Base-by-base conservation (phyloP, 768 basidiomycete species). In the Artomyces pyxidatus region DNA sequence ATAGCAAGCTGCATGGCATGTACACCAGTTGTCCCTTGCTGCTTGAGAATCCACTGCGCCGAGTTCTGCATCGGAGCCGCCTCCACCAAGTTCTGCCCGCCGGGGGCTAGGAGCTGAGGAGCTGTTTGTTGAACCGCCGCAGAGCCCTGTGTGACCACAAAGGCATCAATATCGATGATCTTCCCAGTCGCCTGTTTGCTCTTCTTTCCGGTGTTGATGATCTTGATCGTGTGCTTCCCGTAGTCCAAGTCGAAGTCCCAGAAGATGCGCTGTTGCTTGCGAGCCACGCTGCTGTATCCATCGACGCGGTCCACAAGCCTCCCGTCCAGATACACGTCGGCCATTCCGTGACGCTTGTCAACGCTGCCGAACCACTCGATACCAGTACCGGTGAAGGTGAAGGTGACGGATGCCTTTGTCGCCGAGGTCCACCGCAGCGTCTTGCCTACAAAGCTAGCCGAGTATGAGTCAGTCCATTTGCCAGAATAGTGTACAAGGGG, bases 291-390 rank as follows among this genome's bases (percentile, higher is more conserved):
- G 52, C 60, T 67, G 59, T 70, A 78, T 7, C 71, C 57, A 58
- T 85, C 73, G 41, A 85, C 69, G 16, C 58, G 65, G 22, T 68
- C 59, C 14, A 71, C 59, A 22, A 67, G 65, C 37, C 63, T 62
- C 17, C 81, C 80, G 50, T 88, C 81, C 16, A 88, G 67, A 45
- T 71, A 76, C 11, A 88, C 73, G 21, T 71, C 54, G 4, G 80
- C 71, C 8, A 73, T 61, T 12, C 86, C 81, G 58, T 87, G 78
- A 14, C 55, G 61, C 35, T 60, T 68, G 55, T 76, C 78, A 35
- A 67, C 70, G 57, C 71, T 75, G 26, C 87, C 87, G 55, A 88
- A 88, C 81, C 80, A 85, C 64, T 88, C 87, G 54, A 89, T 72
- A 1, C 84, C 84, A 11, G 81, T 83, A 12, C 86, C 87, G n/a